Conservation (phyloP, 306 rosid genomes). For the Urtica urens region DNA sequence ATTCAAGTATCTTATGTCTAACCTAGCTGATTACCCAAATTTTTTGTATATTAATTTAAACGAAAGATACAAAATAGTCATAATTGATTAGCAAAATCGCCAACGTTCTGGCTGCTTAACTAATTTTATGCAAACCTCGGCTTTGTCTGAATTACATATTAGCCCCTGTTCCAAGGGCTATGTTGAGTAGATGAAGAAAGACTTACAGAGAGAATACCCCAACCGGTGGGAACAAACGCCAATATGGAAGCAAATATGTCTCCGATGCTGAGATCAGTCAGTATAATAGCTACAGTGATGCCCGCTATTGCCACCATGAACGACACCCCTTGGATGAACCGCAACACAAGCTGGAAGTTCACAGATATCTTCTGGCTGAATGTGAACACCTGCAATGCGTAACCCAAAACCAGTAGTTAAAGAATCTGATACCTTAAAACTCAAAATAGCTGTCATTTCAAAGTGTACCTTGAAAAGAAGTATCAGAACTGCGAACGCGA, state of each 20-base stretch:
- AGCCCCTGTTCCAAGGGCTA: no score
- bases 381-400: constrained; percentile 57
- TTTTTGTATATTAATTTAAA: no score
- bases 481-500: constrained; percentile 55
- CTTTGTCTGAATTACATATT: no score
- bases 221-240: constrained; percentile 87
- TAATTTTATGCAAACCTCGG: no score
- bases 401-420: not conserved
- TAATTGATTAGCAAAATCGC: no score
- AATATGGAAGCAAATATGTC: constrained; percentile 74
- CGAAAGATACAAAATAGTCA: no score
- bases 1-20: no score
- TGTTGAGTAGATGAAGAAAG: no score
- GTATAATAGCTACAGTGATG: constrained; percentile 46
- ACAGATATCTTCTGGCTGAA: constrained; percentile 91
- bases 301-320: constrained; percentile 75
- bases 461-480: constrained; percentile 75
- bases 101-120: no score
- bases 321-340: constrained; percentile 82
- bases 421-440: not conserved
- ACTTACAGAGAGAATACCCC: constrained; percentile 92
- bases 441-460: no score
- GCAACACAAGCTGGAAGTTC: constrained; percentile 82
- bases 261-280: constrained; percentile 38
- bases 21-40: no score